Conservation (phyloP, 2,329 filamentous ascomycete species). For the Calonectria pauciramosa region DNA sequence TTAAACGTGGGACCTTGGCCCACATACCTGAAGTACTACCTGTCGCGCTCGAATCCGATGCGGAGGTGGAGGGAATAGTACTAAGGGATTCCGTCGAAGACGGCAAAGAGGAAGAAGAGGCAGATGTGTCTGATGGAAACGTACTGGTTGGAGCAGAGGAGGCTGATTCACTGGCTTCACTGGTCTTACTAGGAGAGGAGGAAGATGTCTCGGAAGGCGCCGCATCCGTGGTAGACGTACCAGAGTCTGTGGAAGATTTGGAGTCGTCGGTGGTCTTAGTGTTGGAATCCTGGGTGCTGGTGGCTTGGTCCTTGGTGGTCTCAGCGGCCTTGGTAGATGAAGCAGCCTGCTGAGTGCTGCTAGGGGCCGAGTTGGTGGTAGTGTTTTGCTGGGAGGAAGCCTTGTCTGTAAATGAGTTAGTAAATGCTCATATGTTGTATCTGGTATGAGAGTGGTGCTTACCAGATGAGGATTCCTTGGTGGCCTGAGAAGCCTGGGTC, state of each 20-base stretch:
- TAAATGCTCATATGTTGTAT: background rate
- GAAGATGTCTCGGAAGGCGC: conserved; percentile 44
- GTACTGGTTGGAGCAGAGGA: conserved; percentile 51
- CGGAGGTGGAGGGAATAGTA: conserved; percentile 29
- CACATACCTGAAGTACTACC: conserved; percentile 49
- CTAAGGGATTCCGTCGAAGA: conserved; percentile 44
- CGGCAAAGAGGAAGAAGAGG: conserved; percentile 43
- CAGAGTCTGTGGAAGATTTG: conserved; percentile 46
- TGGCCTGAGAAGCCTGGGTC: background rate
- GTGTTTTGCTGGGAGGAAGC: background rate
- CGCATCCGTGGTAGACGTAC: conserved; percentile 47
- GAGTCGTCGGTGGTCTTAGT: conserved; percentile 40
- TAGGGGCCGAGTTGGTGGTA: background rate
- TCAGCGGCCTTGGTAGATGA: background rate
- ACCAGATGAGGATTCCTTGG: background rate
- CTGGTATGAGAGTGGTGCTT: background rate
- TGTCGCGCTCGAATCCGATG: conserved; percentile 31
- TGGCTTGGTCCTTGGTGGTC: background rate
- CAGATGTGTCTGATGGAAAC: conserved; percentile 46
- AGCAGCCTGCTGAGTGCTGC: background rate
- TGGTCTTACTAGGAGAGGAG: conserved; percentile 45
- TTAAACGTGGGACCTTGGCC: conserved; percentile 36
- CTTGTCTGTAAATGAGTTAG: background rate
- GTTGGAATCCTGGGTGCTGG: background rate
- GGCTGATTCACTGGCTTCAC: conserved; percentile 45